Conservation (phyloP, 2,329 filamentous ascomycete species). For the Truncatella angustata region DNA sequence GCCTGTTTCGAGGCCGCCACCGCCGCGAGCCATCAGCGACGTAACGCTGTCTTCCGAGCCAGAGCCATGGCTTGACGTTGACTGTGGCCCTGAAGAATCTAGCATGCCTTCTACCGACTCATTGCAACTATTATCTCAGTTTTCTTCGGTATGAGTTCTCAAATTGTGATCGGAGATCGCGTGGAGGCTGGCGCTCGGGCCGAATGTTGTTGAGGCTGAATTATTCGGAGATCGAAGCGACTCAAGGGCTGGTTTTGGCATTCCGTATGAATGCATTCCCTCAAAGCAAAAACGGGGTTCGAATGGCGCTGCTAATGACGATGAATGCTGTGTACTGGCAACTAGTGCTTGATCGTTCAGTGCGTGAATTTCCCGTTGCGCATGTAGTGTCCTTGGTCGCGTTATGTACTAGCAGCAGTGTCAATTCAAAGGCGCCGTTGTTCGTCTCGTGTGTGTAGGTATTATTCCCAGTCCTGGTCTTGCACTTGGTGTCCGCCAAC, state of each 20-base stretch:
- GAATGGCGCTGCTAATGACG: no score
- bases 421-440: background rate
- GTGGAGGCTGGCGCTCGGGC: background rate
- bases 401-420: background rate
- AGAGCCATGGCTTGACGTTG: background rate
- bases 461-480: background rate
- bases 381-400: background rate
- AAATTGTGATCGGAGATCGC: slow-evolving; percentile 1
- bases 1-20: background rate
- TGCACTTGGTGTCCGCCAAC: background rate
- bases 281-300: background rate
- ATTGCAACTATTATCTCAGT: background rate
- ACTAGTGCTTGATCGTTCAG: no score
- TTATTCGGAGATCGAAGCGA: slow-evolving; percentile 3
- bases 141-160: slow-evolving; percentile 1
- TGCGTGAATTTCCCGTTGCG: no score
- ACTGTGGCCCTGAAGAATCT: background rate
- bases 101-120: slow-evolving; percentile 3
- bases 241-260: slow-evolving; percentile 10
- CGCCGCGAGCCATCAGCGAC: slow-evolving; percentile 3
- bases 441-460: background rate
- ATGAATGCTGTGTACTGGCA: no score
- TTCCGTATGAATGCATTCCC: slow-evolving; percentile 12
- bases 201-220: slow-evolving; percentile 1
- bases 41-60: background rate